These are phyloP conservation scores for Aspergillus fructus DNA, from an alignment of 2,329 filamentous ascomycete species.

Conservation along the genomic window DNA sequence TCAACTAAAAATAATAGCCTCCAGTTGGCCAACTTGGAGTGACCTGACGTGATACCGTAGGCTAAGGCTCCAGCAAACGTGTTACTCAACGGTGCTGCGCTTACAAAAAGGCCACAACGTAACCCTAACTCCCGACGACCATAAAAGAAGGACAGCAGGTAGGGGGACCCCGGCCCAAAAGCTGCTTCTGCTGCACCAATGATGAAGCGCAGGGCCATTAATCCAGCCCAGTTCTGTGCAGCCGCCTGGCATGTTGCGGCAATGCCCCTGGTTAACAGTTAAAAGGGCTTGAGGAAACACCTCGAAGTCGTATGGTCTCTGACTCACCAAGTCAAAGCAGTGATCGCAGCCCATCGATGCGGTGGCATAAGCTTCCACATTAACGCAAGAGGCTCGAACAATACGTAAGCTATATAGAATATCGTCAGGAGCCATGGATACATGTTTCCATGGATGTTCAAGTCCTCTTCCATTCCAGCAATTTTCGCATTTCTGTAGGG, in stretches of 20 bases:
- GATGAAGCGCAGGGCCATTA: slow-evolving; percentile 52
- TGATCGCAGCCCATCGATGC: slow-evolving; percentile 45
- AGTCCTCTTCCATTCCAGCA: slow-evolving; percentile 53
- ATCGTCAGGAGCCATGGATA: slow-evolving; percentile 55
- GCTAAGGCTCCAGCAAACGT: slow-evolving; percentile 72
- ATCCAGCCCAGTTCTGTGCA: slow-evolving; percentile 44
- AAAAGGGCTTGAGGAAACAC: slow-evolving; percentile 12
- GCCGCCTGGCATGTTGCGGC: slow-evolving; percentile 49
- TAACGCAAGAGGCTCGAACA: slow-evolving; percentile 42
- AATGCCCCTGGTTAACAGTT: slow-evolving; percentile 39
- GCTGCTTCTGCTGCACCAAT: slow-evolving; percentile 49
- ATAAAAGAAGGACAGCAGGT: slow-evolving; percentile 59
- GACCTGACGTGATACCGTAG: slow-evolving; percentile 63
- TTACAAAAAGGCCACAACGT: slow-evolving; percentile 55
- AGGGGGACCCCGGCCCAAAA: slow-evolving; percentile 49
- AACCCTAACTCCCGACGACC: slow-evolving; percentile 57
- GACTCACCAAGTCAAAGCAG: slow-evolving; percentile 44
- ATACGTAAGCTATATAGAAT: slow-evolving; percentile 53
- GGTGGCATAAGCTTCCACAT: slow-evolving; percentile 47
- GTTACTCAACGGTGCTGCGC: slow-evolving; percentile 68
- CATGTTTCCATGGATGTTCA: slow-evolving; percentile 47
- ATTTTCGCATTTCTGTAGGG: slow-evolving; percentile 51
- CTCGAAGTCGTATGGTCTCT: background rate
- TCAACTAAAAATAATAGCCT: slow-evolving; percentile 65
- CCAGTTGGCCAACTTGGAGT: slow-evolving; percentile 61